A percentile compares a stretch with the other conserved stretches of the same genome.
These are phyloP conservation scores for Gigaspora rosea DNA, from an alignment of 192 early-diverging fungal species.

Conservation along the genomic window DNA sequence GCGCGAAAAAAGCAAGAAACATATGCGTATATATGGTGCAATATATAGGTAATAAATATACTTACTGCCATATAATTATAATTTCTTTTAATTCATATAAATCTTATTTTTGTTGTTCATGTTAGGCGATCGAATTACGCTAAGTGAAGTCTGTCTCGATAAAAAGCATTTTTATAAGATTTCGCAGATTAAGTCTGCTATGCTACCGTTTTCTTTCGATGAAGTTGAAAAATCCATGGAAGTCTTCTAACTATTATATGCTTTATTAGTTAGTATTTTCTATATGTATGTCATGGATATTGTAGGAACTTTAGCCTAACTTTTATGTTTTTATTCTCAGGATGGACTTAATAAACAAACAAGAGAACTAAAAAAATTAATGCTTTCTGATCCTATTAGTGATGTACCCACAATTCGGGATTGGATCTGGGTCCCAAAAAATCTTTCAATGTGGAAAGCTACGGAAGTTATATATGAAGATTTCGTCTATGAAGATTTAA, in stretches of 20 bases:
- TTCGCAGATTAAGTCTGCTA: slow-evolving; percentile 10
- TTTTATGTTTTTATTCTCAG: slow-evolving; percentile 23
- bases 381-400: neutral
- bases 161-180: slow-evolving; percentile 23
- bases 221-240: slow-evolving; percentile 21
- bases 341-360: slow-evolving; percentile 20
- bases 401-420: slow-evolving; percentile 21
- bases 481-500: too few species aligned
- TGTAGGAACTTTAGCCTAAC: slow-evolving; percentile 10
- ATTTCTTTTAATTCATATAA: slow-evolving; percentile 6
- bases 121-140: slow-evolving; percentile 19
- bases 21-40: slow-evolving; percentile 20
- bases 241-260: slow-evolving; percentile 27
- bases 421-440: slow-evolving; percentile 30
- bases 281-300: neutral
- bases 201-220: slow-evolving; percentile 27
- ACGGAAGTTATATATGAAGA: neutral
- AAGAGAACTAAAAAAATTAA: slow-evolving; percentile 19
- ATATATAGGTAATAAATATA: slow-evolving; percentile 33
- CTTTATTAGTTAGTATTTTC: slow-evolving; percentile 22
- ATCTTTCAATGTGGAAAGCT: neutral
- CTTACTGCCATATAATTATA: neutral
- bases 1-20: slow-evolving; percentile 12
- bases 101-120: slow-evolving; percentile 20
- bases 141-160: neutral